Conservation (phyloP, 2,329 filamentous ascomycete genomes). For the Aspergillus tamarii region DNA sequence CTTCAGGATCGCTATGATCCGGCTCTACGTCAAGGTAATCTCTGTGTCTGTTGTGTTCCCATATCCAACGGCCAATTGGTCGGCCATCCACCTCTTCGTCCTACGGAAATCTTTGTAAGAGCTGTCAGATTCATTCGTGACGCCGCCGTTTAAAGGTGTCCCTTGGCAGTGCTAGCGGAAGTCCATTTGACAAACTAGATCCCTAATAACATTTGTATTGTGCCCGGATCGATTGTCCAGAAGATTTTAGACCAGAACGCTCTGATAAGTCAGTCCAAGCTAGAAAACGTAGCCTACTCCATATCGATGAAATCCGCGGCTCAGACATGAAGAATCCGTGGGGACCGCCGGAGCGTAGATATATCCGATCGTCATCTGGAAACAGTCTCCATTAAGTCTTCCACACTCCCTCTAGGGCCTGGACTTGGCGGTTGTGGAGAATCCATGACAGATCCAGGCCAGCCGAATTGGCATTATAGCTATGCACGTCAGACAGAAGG, state of each 20-base stretch:
- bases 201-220: conserved; percentile 41
- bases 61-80: not conserved
- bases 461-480: no score
- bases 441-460: no score
- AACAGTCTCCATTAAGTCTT: conserved; percentile 1
- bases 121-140: conserved; percentile 46
- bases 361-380: conserved; percentile 1
- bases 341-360: conserved; percentile 1
- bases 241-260: conserved; percentile 32
- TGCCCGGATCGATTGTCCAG: conserved; percentile 56
- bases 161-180: conserved; percentile 61
- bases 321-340: conserved; percentile 55
- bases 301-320: conserved; percentile 55
- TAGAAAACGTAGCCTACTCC: conserved; percentile 59
- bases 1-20: conserved; percentile 12
- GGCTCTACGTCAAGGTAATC: conserved; percentile 12
- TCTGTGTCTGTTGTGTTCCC: not conserved
- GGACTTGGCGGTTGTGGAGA: no score
- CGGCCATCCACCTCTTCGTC: not conserved
- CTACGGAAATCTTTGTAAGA: conserved; percentile 21
- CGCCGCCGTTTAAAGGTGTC: conserved; percentile 48
- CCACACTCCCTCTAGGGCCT: conserved; percentile 49
- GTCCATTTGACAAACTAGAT: conserved; percentile 60
- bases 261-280: conserved; percentile 29
- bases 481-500: no score